Evolutionary conservation across 2,329 filamentous ascomycete genomes (phyloP), one percentile per base, ranked within the genome.

Genomic region (Fusarium newnesense): DNA sequence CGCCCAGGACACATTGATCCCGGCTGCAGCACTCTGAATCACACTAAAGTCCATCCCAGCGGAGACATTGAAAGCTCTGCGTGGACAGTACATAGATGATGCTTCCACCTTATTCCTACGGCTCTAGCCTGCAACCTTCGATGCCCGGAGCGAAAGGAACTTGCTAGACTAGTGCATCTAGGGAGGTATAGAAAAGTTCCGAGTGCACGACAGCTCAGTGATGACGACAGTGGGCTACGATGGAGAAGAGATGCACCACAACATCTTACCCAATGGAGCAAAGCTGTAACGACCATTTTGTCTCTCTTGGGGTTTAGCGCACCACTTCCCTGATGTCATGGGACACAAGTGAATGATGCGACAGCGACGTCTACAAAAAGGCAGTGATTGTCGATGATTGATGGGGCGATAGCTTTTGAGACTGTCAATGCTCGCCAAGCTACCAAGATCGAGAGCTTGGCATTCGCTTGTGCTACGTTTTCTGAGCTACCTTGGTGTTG

Each of bases 291-390:
- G 49, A 58, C 52, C 46, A 59, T 56, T 26, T 42, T 56, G 46
- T 44, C 67, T 42, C 66, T 42, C 12, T 59, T 61, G 18, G 30
- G 34, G 62, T 42, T 64, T 72, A 73, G 70, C 49, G 59, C 30
- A 53, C 26, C 39, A 42, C 46, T 60, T 58, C 58, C 66, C 67
- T 73, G 70, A 73, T 73, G 70, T 73, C 70, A 73, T 73, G 59
- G 26, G 37, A 57, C 64, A 54, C 54, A 36, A 37, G 46, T 64
- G 53, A 54, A 73, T 73, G 70, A 73, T 73, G 70, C 70, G 53
- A 59, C 70, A 65, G 42, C 49, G 53, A 70, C 62, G 60, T 47
- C 53, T 37, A 28, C 44, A 44, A 69, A 44, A 42, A 43, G 67
- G 49, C 60, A 70, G 67, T 52, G 62, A 71, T 71, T 70, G 56